Conservation (phyloP, 2,329 filamentous ascomycete species). For the Lachnellula suecica region DNA sequence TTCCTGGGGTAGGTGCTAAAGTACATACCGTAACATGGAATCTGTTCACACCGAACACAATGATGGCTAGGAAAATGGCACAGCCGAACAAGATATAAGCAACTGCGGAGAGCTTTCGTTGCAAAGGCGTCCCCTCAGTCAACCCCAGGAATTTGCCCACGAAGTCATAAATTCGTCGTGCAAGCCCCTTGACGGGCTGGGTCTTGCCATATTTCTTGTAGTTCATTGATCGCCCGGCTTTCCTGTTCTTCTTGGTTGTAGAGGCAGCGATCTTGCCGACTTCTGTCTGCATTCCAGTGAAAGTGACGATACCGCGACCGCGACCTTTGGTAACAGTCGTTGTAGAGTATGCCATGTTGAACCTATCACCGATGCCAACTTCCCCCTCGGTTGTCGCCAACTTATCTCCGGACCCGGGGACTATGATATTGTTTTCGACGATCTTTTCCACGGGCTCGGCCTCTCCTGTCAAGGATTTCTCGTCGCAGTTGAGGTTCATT, state of each 20-base stretch:
- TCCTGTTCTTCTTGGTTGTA: slow-evolving; percentile 51
- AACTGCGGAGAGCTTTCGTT: slow-evolving; percentile 64
- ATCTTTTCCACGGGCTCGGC: slow-evolving; percentile 91
- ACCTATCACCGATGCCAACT: slow-evolving; percentile 50
- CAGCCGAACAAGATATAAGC: slow-evolving; percentile 63
- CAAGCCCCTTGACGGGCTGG: slow-evolving; percentile 51
- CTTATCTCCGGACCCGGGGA: slow-evolving; percentile 21
- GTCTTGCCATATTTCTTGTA: slow-evolving; percentile 45
- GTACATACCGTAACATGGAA: slow-evolving; percentile 48
- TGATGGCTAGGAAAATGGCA: slow-evolving; percentile 41
- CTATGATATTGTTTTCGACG: slow-evolving; percentile 44
- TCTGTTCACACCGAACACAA: slow-evolving; percentile 39
- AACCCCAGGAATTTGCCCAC: slow-evolving; percentile 57
- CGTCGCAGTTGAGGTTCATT: slow-evolving; percentile 69
- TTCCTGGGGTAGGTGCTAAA: neutral
- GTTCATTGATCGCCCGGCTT: slow-evolving; percentile 46
- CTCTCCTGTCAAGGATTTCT: slow-evolving; percentile 98
- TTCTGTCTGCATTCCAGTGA: slow-evolving; percentile 56
- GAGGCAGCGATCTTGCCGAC: slow-evolving; percentile 54
- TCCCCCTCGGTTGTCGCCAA: slow-evolving; percentile 39
- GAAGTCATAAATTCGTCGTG: slow-evolving; percentile 46
- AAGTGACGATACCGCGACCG: slow-evolving; percentile 52
- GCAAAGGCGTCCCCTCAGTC: slow-evolving; percentile 62
- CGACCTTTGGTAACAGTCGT: slow-evolving; percentile 55
- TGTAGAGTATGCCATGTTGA: slow-evolving; percentile 55